Percentiles rank a stretch among this genome's conserved stretches.
Evolutionary conservation across 768 basidiomycete genomes (phyloP).

Genomic region (Leccinum boreale): DNA sequence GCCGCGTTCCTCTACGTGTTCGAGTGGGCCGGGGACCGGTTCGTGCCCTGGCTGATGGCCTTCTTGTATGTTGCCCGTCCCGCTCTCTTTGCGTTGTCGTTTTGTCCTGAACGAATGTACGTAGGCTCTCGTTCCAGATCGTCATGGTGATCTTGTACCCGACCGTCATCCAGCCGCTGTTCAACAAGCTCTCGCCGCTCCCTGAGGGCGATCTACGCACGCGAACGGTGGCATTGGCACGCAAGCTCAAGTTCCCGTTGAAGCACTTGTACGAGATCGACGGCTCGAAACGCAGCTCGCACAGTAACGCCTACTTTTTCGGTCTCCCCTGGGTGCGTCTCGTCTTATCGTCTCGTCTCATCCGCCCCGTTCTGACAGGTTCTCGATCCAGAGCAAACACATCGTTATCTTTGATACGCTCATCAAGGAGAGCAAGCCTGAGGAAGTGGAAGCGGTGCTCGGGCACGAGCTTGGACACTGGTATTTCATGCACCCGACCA

Average conservation of each 20-base stretch:
- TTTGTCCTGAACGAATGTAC: background rate
- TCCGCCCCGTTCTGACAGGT: background rate
- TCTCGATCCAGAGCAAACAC: conserved; percentile 66
- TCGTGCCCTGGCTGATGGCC: conserved; percentile 90
- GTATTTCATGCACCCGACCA: conserved; percentile 88
- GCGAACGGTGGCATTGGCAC: conserved; percentile 74
- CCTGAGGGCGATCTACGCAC: conserved; percentile 70
- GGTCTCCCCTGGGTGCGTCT: conserved; percentile 84
- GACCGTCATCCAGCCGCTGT: conserved; percentile 88
- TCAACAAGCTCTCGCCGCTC: conserved; percentile 95
- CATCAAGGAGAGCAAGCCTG: conserved; percentile 84
- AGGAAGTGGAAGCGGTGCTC: conserved; percentile 96
- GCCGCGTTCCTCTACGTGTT: conserved; percentile 86
- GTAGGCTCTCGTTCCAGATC: conserved; percentile 78
- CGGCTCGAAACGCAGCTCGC: conserved; percentile 91
- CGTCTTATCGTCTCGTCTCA: background rate
- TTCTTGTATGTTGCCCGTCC: conserved; percentile 63
- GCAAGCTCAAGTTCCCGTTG: conserved; percentile 86
- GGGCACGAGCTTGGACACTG: conserved; percentile 98
- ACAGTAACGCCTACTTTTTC: conserved; percentile 98
- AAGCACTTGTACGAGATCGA: conserved; percentile 97
- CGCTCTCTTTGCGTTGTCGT: background rate
- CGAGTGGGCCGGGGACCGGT: conserved; percentile 89
- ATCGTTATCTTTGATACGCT: conserved; percentile 98
- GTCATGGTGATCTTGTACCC: conserved; percentile 82